Conservation (phyloP, 306 rosid genomes). For the Nissolia schottii region DNA sequence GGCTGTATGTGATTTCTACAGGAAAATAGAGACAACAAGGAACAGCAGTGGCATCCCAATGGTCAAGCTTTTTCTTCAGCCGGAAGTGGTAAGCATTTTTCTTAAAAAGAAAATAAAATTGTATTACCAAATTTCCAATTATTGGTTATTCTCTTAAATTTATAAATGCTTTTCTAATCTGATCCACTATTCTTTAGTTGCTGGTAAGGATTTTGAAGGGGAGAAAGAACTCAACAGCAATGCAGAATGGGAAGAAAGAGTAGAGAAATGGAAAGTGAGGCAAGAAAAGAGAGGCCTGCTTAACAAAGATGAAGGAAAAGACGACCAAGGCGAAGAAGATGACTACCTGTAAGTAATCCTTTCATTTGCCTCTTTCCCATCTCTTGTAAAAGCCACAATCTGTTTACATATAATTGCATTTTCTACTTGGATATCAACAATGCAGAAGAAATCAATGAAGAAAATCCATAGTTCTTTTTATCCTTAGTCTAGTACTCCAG, state of each 20-base stretch:
- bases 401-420: background rate
- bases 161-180: background rate
- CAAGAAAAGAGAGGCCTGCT: slow-evolving; percentile 85
- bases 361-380: background rate
- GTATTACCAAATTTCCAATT: background rate
- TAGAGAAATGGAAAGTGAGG: slow-evolving; percentile 94
- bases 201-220: slow-evolving; percentile 84
- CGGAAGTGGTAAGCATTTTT: slow-evolving; percentile 62
- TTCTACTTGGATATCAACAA: background rate
- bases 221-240: slow-evolving; percentile 62
- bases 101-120: background rate
- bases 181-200: slow-evolving; percentile 35
- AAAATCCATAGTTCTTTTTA: background rate
- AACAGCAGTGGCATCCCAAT: slow-evolving; percentile 50
- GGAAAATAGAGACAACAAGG: slow-evolving; percentile 61
- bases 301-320: slow-evolving; percentile 63
- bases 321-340: slow-evolving; percentile 72
- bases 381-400: background rate
- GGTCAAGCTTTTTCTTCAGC: slow-evolving; percentile 70
- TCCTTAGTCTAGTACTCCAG: no score
- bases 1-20: slow-evolving; percentile 30
- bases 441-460: background rate
- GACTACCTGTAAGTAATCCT: slow-evolving; percentile 64
- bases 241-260: slow-evolving; percentile 94
- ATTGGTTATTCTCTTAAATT: background rate